phyloP scores from a whole-genome alignment of 768 basidiomycete genomes.

The Amanita muscaria region DNA sequence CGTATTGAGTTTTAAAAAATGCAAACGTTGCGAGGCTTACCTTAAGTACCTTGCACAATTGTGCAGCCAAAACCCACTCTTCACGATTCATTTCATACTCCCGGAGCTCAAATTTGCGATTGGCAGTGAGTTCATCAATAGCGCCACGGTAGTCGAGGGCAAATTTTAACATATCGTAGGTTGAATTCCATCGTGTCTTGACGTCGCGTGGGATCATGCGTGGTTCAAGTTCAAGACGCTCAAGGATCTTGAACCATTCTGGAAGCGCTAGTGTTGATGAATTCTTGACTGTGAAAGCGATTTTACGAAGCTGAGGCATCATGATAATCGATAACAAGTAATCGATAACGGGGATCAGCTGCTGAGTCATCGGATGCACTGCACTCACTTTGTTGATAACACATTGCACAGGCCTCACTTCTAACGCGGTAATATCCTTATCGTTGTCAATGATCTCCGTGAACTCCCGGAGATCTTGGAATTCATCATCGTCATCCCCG shows the following conservation, averaged over 20 bases:
- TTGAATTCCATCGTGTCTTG: not conserved
- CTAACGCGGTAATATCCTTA: no score
- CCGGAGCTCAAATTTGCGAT: not conserved
- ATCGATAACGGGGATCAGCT: not conserved
- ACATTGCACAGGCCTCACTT: no score
- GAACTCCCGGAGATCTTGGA: no score
- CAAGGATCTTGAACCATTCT: constrained; percentile 9
- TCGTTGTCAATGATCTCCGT: no score
- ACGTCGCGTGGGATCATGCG: not conserved
- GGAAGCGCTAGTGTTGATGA: constrained; percentile 16
- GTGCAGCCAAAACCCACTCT: not conserved
- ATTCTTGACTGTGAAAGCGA: constrained; percentile 19
- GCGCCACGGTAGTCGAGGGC: not conserved
- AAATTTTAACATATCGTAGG: not conserved
- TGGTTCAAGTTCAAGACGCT: not conserved
- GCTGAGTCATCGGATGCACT: no score
- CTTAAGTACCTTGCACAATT: not conserved
- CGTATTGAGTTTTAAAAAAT: not conserved
- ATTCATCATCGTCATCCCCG: no score
- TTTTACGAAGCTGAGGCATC: constrained; percentile 14
- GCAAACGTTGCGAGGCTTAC: not conserved
- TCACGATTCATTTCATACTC: not conserved
- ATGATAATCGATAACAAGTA: not conserved
- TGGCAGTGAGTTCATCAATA: not conserved
- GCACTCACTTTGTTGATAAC: no score